Percentiles rank a stretch among this genome's conserved stretches.
Conservation (phyloP, 2,329 filamentous ascomycete genomes). For the Trichophyton schoenleinii region DNA sequence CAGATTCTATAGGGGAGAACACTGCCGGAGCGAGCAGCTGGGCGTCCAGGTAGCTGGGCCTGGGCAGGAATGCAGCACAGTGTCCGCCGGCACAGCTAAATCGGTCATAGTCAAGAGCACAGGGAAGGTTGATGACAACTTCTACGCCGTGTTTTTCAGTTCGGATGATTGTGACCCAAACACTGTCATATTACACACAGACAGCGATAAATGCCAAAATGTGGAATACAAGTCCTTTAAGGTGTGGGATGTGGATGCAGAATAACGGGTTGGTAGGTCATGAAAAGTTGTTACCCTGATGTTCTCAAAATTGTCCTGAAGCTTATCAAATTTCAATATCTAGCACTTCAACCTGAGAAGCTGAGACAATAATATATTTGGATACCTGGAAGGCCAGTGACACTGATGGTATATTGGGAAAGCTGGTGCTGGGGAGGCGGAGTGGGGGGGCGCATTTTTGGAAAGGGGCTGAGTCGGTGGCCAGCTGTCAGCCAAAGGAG, state of each 20-base stretch:
- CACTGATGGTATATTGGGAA: background rate
- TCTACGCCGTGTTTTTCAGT: background rate
- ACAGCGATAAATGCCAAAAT: background rate
- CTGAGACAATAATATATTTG: background rate
- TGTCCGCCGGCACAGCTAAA: background rate
- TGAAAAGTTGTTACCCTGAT: background rate
- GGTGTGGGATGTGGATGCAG: background rate
- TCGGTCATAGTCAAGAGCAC: background rate
- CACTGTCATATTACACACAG: background rate
- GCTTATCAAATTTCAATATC: background rate
- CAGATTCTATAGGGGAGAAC: background rate
- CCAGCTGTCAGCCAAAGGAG: background rate
- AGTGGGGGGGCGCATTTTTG: background rate
- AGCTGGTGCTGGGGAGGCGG: background rate
- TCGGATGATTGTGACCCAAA: background rate
- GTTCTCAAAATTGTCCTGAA: background rate
- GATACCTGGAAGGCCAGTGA: background rate
- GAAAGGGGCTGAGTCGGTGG: background rate
- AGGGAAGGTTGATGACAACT: background rate
- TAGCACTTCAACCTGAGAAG: background rate
- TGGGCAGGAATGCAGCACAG: background rate
- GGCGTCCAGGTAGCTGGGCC: background rate
- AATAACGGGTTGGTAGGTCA: background rate
- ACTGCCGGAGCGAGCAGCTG: background rate
- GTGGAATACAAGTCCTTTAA: background rate